These are phyloP conservation scores for Leucosporidium creatinivorum DNA, from an alignment of 768 basidiomycete species.

Conservation along the genomic window DNA sequence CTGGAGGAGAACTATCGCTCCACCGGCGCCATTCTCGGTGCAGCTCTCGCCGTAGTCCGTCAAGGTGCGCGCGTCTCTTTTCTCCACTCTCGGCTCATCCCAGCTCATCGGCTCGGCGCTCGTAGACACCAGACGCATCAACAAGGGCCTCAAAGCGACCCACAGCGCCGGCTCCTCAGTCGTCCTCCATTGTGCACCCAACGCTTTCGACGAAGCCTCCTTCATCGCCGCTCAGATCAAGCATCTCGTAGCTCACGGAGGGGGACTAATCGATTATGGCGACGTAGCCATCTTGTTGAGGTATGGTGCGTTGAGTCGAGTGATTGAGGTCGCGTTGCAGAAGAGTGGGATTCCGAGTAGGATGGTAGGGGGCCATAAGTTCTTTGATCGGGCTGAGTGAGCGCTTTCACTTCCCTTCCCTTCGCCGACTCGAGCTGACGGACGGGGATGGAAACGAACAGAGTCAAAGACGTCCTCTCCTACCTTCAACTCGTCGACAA, in stretches of 20 bases:
- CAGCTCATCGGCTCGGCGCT: too few relatives aligned
- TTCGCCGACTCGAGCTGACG: neutral
- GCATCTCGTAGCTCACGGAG: constrained; percentile 63
- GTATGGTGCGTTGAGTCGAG: constrained; percentile 69
- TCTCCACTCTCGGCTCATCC: too few relatives aligned
- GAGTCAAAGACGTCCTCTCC: constrained; percentile 70
- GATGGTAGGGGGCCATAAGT: constrained; percentile 68
- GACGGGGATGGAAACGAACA: constrained; percentile 33
- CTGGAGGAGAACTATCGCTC: constrained; percentile 84
- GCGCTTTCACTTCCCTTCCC: constrained; percentile 10
- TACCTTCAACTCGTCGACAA: constrained; percentile 80
- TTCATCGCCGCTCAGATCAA: constrained; percentile 74
- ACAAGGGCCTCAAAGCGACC: constrained; percentile 63
- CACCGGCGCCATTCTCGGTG: constrained; percentile 63
- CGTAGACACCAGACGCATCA: constrained; percentile 71
- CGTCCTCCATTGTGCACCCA: constrained; percentile 50
- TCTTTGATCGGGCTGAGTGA: constrained; percentile 76
- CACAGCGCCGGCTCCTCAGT: constrained; percentile 60
- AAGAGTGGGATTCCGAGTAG: constrained; percentile 68
- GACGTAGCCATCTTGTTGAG: constrained; percentile 82
- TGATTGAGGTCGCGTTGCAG: constrained; percentile 67
- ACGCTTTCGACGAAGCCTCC: constrained; percentile 59
- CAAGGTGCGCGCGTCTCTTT: constrained; percentile 55
- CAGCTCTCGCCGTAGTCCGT: constrained; percentile 68
- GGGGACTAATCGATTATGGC: constrained; percentile 60